Base-by-base conservation (phyloP, 2,329 filamentous ascomycete genomes). In the Trichoderma sp. region DNA sequence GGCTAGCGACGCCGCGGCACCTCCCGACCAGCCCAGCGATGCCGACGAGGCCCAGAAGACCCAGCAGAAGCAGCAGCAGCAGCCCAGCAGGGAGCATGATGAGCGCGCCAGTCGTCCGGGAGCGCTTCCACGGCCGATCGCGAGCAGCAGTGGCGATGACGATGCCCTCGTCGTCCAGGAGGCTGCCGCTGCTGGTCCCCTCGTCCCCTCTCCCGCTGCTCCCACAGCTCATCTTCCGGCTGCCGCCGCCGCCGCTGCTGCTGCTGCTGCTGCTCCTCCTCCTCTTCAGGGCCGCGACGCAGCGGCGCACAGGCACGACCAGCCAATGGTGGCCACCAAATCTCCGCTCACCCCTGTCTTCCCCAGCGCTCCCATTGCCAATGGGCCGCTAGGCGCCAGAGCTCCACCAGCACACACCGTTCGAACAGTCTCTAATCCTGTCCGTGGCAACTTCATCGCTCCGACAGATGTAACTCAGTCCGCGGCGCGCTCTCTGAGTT, bases 81-180 rank as follows among this genome's bases (percentile, higher is more conserved):
- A 28, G 24, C 26, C 10, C 48, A 19, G 26, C 26, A 39, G 12
- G 10, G 34, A 39, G 10, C 7, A 14, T 14, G 34, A 39, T 30
- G 30, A 7, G 51, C 55, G 64, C 21, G 34, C 75, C 7, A 79
- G 72, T 67, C 79, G 75, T 34, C 80, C 74, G 64, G 68, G 71
- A 9, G 63, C 71, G 10, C 72, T 83, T 21, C 84, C 88, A 30
- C 84, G 88, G 34, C 59, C 59, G 19, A 88, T 90, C 34, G 34
- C 34, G 34, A 10, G 26, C 43, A 26, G n/a, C 39, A 7, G 26
- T 12, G 10, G 34, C 72, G 89, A 87, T 17, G 88, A 90, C n/a
- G 91, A 94, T 74, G 91, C 95, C 72, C 85, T 93, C 68, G 90
- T 93, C 68, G 90, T 96, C 85, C 90, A 96, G 65, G 93, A 96